Evolutionary conservation across 208 protist species (phyloP), one percentile per base, ranked within the genome.

Genomic region (Trichomonas vaginalis): DNA sequence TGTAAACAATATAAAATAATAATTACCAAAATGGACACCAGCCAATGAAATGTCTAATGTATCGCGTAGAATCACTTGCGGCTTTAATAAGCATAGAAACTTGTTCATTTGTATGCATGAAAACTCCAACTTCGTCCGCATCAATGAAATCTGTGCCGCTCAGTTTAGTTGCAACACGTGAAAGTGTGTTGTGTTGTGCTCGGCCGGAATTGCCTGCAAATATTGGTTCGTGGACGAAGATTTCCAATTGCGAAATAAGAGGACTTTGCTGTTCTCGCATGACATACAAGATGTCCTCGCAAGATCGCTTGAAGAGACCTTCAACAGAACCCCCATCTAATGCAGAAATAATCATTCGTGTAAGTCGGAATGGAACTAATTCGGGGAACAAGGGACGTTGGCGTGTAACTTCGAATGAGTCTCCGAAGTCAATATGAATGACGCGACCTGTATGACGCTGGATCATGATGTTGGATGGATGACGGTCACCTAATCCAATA

Each of bases 281-380:
- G 4, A 95, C 23, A 4, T 62, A 83, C 49, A 97, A 48, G 17
- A 97, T 88, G 0, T 96, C 96, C 96, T 99, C 98, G 95, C 98
- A 98, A 88, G 96, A 96, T 0, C 82, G 95, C 8, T 98, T 96
- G 96, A 99, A 99, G 0, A 97, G 92, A 12, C 99, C 99, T 80
- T 97, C 97, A 27, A 97, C 96, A 27, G 96, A 96, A 42, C 79
- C 95, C 23, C 96, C 79, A n/a, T 96, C 97, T 0, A 97, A 47
- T 32, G 95, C 97, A 47, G 97, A 96, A 0, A 97, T 96, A 0
- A 97, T 95, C 96, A 97, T 97, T 49, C 97, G 90, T 9, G 97
- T 97, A 15, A 97, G 95, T n/a, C 97, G 40, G 42, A 97, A 97
- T 23, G 97, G 96, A 3, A 97, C 96, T 35, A 39, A 80, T 96